Base-by-base conservation (phyloP, 2,329 filamentous ascomycete genomes). In the Talaromyces amestolkiae region DNA sequence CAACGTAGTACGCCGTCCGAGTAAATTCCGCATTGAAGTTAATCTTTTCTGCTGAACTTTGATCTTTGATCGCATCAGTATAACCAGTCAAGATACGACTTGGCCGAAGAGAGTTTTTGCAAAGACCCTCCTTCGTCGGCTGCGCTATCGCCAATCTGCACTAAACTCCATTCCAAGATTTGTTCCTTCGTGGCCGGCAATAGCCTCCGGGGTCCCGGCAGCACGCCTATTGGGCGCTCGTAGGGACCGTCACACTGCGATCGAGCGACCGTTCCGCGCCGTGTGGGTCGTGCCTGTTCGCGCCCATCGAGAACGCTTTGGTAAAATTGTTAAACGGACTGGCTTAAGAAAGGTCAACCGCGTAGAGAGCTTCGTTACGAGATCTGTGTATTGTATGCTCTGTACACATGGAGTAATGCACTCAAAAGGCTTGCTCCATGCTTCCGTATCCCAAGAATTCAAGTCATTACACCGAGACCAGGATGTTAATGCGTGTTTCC, bases 241-340 rank as follows among this genome's bases (percentile, higher is more conserved):
- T 43, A 70, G 71, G 61, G 69, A 68, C 61, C 70, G 65, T 58
- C 66, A 69, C 60, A 68, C 65, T 49, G 63, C 69, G 67, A 72
- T 69, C 65, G 69, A 69, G 56, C 68, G 71, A 59, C 66, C 66
- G 58, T 59, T 56, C 70, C 69, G 70, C 68, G 63, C 67, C 69
- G 65, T 68, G 70, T 66, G 72, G 72, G 65, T 64, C 69, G 69
- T 33, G 69, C 70, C 64, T 71, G 56, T 66, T 76, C 24, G 69
- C 67, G 66, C 73, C 73, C 66, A 69, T 78, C 71, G 13, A 56
- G 53, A 72, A 76, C 69, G 73, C 74, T 56, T 39, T 56, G 53
- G 53, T 37, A 56, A 53, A 22, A 56, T 56, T 39, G 33, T 56
- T 24, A 75, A 56, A 68, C 77, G 68, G 75, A 78, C 69, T 72